phyloP scores from a whole-genome alignment of 192 early-diverging fungal species.

The Backusella psychrophila region DNA sequence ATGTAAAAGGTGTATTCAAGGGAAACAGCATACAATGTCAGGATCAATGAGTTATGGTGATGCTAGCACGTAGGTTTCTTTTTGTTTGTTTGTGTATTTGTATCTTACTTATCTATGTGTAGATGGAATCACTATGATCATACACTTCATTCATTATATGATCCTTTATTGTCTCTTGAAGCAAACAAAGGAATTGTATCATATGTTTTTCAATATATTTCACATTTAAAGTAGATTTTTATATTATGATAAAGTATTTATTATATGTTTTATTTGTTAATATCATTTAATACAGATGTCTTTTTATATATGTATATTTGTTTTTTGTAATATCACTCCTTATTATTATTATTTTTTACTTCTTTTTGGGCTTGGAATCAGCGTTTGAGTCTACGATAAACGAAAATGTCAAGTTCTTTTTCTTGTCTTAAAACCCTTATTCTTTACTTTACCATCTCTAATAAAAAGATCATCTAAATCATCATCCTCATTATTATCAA shows the following conservation, averaged over 20 bases:
- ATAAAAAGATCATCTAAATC: conserved; percentile 14
- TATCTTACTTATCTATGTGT: background rate
- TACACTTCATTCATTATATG: conserved; percentile 56
- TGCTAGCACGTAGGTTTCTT: conserved; percentile 54
- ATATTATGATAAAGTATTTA: background rate
- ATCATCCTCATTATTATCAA: conserved; percentile 1
- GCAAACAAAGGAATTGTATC: conserved; percentile 61
- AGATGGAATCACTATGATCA: conserved; percentile 76
- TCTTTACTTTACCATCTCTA: background rate
- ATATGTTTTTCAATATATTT: conserved; percentile 79
- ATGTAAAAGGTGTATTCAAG: conserved; percentile 85
- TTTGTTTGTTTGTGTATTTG: background rate
- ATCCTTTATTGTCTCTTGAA: conserved; percentile 59
- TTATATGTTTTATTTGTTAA: background rate
- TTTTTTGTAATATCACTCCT: too few species aligned
- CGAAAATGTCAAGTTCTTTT: background rate
- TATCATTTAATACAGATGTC: background rate
- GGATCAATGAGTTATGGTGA: conserved; percentile 71
- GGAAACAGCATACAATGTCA: conserved; percentile 68
- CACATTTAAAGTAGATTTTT: conserved; percentile 36
- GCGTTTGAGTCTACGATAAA: background rate
- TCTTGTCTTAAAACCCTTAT: background rate
- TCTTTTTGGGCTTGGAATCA: background rate
- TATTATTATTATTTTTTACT: background rate
- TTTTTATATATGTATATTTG: too few species aligned